Percentiles rank a stretch among this genome's conserved stretches.
These are phyloP conservation scores for Mucor plumbeus DNA, from an alignment of 371 early-diverging fungal genomes.

Conservation along the genomic window DNA sequence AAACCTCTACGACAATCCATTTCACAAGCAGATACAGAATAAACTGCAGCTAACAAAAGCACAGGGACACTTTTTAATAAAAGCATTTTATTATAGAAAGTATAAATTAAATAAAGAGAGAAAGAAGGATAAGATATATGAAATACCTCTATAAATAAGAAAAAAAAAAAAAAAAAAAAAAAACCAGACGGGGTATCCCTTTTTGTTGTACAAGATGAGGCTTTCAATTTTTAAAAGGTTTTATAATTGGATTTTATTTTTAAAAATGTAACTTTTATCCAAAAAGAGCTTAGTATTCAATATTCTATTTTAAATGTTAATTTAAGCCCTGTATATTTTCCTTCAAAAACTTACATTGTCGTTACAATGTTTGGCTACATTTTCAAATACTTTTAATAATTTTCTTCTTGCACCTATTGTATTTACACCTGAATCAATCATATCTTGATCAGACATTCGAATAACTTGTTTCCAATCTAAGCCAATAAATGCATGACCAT, in stretches of 20 bases:
- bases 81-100: conserved; percentile 1
- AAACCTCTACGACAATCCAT: conserved; percentile 61
- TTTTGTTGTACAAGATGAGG: conserved; percentile 15
- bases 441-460: conserved; percentile 81
- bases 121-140: background rate
- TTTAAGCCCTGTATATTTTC: no score
- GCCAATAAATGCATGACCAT: conserved; percentile 85
- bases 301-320: conserved; percentile 13
- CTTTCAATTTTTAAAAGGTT: background rate
- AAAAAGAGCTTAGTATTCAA: conserved; percentile 14
- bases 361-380: conserved; percentile 64
- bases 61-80: conserved; percentile 15
- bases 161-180: background rate
- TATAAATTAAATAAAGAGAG: background rate
- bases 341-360: no score
- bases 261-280: background rate
- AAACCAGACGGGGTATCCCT: background rate
- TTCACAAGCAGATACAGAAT: conserved; percentile 56
- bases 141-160: background rate
- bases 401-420: conserved; percentile 96
- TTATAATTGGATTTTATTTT: background rate
- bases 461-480: conserved; percentile 90
- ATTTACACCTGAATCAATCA: conserved; percentile 85
- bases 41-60: conserved; percentile 4
- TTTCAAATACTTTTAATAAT: conserved; percentile 94